Evolutionary conservation across 2,329 filamentous ascomycete species (phyloP).

Genomic region (Ceratocystiopsis sp.): DNA sequence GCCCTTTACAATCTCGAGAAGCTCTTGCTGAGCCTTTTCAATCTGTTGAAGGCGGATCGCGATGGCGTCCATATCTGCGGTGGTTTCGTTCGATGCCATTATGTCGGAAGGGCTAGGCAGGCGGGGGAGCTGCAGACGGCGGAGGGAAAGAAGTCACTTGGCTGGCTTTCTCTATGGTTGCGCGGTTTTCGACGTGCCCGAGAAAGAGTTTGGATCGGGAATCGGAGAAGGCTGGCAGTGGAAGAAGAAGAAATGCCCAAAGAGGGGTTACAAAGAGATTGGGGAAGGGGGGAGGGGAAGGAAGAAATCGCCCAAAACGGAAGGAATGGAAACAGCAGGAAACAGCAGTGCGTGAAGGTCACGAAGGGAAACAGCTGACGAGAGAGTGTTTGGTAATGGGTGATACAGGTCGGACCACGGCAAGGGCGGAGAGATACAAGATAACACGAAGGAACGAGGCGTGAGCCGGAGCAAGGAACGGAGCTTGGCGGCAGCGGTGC

Average conservation of each 20-base stretch:
- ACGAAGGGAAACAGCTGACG: background rate
- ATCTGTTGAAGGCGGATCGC: slow-evolving; percentile 18
- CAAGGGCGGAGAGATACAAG: background rate
- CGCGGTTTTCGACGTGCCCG: too few relatives aligned
- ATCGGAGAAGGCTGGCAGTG: too few relatives aligned
- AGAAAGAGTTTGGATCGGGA: too few relatives aligned
- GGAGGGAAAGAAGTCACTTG: background rate
- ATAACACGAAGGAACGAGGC: slow-evolving; percentile 1
- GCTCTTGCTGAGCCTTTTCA: slow-evolving; percentile 23
- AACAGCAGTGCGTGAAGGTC: too few relatives aligned
- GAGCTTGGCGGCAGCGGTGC: background rate
- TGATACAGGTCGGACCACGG: background rate
- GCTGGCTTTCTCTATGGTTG: too few relatives aligned
- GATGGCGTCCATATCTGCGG: slow-evolving; percentile 17
- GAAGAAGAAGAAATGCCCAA: too few relatives aligned
- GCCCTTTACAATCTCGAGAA: slow-evolving; percentile 23
- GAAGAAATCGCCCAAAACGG: too few relatives aligned
- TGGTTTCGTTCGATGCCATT: slow-evolving; percentile 9
- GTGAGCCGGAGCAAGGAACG: background rate
- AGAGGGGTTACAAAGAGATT: too few relatives aligned
- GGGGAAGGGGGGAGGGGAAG: too few relatives aligned
- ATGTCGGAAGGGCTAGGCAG: background rate
- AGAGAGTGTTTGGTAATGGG: slow-evolving; percentile 2
- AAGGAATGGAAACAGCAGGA: too few relatives aligned
- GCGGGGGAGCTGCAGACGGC: background rate